Base-by-base conservation (phyloP, 257 asterid species). In the Nicotiana benthamiana region DNA sequence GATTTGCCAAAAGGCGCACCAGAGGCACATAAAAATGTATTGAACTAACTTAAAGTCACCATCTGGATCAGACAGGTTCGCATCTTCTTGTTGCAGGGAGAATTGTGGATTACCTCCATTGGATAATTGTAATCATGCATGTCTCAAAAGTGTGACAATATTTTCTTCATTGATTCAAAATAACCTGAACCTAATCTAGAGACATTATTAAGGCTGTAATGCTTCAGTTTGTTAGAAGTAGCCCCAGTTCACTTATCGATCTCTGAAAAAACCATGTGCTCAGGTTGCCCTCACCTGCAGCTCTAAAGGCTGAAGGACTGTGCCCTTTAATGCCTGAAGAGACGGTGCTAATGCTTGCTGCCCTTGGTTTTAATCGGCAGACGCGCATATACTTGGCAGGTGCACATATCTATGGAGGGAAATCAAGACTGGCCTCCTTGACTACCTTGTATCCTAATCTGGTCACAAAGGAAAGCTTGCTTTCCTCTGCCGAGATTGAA, bases 281-380 rank as follows among this genome's bases (percentile, higher is more conserved):
- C 89, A 96, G 99, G 93, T 82, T 96, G 77, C 98, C 98, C 15
- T 90, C 97, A 34, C 88, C 97, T 20, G 79, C 82, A 77, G 89
- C 80, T 61, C 86, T 94, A 24, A 89, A 86, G 87, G 85, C 90
- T 5, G 99, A 96, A 92, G 99, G 98, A 62, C 85, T 96, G 76
- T 96, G 99, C 46, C 99, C 99, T 20, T 84, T 96, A 89, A 96
- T 91, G 99, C 99, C 99, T 8, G 99, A 96, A 90, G 99, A 96
- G 84, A 96, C 99, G 1, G 97, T 87, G 40, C 97, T 96, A 80
- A 90, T 94, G 97, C 97, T 96, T 82, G 97, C 97, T 40, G 97
- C 91, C 84, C 97, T 96, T 15, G 97, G 99, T 86, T 96, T 94
- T 88, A 91, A 90, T 72, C 90, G 98, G 53, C 85, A 89, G 82